phyloP scores from a whole-genome alignment of 1,139 yeast genomes.

The Protomyces inundatus region DNA sequence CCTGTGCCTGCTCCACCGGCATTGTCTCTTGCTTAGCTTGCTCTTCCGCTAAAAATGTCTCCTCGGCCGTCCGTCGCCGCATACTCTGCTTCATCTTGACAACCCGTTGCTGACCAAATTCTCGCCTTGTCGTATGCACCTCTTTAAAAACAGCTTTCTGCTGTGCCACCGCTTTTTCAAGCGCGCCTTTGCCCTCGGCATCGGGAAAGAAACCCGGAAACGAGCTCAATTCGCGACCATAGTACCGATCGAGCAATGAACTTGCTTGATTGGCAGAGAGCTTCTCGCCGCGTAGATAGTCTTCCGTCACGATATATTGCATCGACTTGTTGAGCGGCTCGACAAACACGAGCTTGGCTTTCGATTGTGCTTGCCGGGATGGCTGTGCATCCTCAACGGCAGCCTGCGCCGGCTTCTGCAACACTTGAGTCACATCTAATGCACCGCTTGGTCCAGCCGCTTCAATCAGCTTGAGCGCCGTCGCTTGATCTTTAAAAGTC shows the following conservation, averaged over 20 bases:
- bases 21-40: too few relatives aligned
- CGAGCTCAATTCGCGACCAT: neutral
- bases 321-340: neutral
- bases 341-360: neutral
- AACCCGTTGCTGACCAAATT: neutral
- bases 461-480: neutral
- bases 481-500: neutral
- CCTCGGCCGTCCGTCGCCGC: too few relatives aligned
- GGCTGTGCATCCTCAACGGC: neutral
- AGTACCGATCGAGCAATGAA: neutral
- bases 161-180: neutral
- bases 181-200: neutral
- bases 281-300: neutral
- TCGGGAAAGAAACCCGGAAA: neutral
- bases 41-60: too few relatives aligned
- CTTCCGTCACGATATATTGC: neutral
- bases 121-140: neutral
- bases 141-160: neutral
- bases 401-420: neutral
- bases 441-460: neutral
- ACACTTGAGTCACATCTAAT: neutral
- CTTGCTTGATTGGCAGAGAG: neutral
- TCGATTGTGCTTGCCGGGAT: neutral
- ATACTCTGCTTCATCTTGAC: neutral
- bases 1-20: too few relatives aligned